Base-by-base conservation (phyloP, 495 filamentous ascomycete species). In the Trichoderma erinaceum region DNA sequence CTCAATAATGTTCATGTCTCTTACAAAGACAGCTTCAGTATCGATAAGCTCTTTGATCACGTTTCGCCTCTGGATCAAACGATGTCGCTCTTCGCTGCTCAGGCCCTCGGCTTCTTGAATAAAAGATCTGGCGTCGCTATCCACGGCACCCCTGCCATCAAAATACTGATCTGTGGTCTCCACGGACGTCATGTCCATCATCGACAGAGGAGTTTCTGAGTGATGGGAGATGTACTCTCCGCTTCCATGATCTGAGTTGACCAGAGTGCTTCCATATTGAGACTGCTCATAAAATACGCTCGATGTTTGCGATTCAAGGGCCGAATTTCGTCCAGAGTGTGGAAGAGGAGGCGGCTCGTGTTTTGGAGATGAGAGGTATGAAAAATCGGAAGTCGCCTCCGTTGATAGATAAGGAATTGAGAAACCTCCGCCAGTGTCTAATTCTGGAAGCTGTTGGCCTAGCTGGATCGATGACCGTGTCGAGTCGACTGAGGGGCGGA, bases 1-100 rank as follows among this genome's bases (percentile, higher is more conserved):
- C 73, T 96, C 91, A 7, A 96, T 88, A 48, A 99, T 92, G 72
- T 90, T 96, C 92, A 99, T 94, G 77, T 99, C 95, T 69, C 89
- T 84, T 61, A 92, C 84, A 76, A 93, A 98, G 18, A 86, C 86
- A 38, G 89, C 85, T 74, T 99, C 95, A 3, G 96, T 99, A 71
- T 96, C 92, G 48, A 97, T 85, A 25, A 99, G 81, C 76, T 99
- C 95, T 70, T 92, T 90, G 70, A 99, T 90, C 66, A 94, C 83
- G 72, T 93, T 82, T 43, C 87, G 85, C 18, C 95, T 88, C 70
- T 92, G 81, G 25, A 79, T 77, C 56, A 84, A 73, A n/a, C 81
- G 76, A 52, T 81, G 82, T 58, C 77, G 78, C 65, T 84, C 80
- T 44, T 79, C 74, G 4, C 70, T 70, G 27, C 74, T 61, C 38